Base-by-base conservation (phyloP, 2,329 filamentous ascomycete genomes). In the Nothophaeocryptopus gaeumannii region DNA sequence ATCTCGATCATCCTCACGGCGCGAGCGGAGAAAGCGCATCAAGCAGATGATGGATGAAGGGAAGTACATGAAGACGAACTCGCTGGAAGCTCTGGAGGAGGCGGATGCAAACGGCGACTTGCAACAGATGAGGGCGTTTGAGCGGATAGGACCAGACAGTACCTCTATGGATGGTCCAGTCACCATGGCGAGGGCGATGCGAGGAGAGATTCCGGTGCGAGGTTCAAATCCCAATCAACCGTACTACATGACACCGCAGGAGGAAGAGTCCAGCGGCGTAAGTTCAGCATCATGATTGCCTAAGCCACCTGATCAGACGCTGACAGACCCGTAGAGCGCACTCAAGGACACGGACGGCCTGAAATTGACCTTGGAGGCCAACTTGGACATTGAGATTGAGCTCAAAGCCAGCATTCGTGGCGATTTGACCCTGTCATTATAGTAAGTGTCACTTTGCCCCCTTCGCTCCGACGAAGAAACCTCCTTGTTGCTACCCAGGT, bases 341-440 rank as follows among this genome's bases (percentile, higher is more conserved):
- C 58, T 77, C 45, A 74, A 77, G 41, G 76, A 81, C 42, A 72
- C 80, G 52, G 84, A 89, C 62, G 85, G 86, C 34, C 69, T 89
- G 65, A 84, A 84, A 67, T 70, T 91, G 65, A 80, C 84, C 33
- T 73, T 93, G 15, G 88, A 91, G 65, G 73, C 89, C 47, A 90
- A 91, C 69, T 75, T 93, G 50, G 88, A 93, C 59, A 79, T 93
- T 42, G 88, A 93, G 70, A 88, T 93, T 54, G 85, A 89, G 62
- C 78, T 93, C 54, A 93, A 93, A 77, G 88, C 88, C 14, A 85
- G 85, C 69, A 90, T 93, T 58, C 84, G 90, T 62, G 89, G 89
- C 64, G 89, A 95, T 72, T 72, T 95, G 57, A 90, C 88, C 31
- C 71, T 93, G 58, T 85, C 84, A 57, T 77, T 93, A 64, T 81